Percentiles rank a stretch among this genome's conserved stretches.
Conservation (phyloP, 2,329 filamentous ascomycete species). For the Claviceps cyperi region DNA sequence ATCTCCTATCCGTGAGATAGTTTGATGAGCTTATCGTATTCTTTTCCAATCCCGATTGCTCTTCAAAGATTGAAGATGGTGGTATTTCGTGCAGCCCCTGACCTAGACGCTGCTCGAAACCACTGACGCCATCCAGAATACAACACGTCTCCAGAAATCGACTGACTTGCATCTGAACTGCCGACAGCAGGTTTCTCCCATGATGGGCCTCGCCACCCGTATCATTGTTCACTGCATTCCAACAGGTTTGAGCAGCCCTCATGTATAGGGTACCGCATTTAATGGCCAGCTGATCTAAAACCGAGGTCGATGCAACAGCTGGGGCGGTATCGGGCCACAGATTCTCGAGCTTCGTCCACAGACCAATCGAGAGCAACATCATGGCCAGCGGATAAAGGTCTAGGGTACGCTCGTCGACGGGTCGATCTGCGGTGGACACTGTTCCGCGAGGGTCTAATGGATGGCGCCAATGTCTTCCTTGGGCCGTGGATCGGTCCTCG, state of each 20-base stretch:
- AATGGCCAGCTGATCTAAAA: slow-evolving; percentile 47
- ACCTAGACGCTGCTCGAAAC: slow-evolving; percentile 37
- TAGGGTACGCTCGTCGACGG: slow-evolving; percentile 40
- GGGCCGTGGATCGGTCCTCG: slow-evolving; percentile 11
- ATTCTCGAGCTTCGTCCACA: slow-evolving; percentile 55
- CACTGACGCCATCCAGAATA: slow-evolving; percentile 44
- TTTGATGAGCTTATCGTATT: slow-evolving; percentile 1
- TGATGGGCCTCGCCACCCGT: slow-evolving; percentile 27
- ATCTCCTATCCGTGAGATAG: slow-evolving; percentile 2
- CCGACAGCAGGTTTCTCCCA: slow-evolving; percentile 37
- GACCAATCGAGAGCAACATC: slow-evolving; percentile 57
- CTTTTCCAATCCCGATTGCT: background rate
- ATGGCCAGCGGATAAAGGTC: slow-evolving; percentile 64
- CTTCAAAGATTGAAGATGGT: background rate
- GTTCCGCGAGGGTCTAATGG: slow-evolving; percentile 44
- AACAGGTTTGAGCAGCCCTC: slow-evolving; percentile 59
- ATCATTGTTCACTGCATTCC: slow-evolving; percentile 53
- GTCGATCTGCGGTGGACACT: slow-evolving; percentile 31
- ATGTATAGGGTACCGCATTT: slow-evolving; percentile 62
- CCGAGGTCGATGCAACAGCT: slow-evolving; percentile 43
- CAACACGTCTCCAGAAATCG: slow-evolving; percentile 46
- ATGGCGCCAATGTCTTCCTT: slow-evolving; percentile 36
- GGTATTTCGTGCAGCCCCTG: slow-evolving; percentile 27
- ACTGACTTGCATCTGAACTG: slow-evolving; percentile 38
- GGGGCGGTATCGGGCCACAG: slow-evolving; percentile 28